Base-by-base conservation (phyloP, 208 protist species). In the Trypanosoma cruzi region DNA sequence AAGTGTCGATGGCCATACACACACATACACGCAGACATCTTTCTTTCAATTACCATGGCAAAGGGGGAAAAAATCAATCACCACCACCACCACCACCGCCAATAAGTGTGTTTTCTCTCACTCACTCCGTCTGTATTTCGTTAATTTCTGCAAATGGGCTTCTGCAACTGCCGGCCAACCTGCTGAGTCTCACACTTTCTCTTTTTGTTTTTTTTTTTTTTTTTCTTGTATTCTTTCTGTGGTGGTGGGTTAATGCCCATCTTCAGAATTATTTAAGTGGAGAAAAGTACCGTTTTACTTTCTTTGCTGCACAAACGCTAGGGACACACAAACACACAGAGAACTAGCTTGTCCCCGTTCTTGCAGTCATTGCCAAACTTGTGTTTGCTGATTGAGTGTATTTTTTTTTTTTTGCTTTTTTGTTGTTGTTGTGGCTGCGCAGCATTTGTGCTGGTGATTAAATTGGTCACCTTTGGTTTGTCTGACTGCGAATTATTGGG, bases 401-500 rank as follows among this genome's bases (percentile, higher is more conserved):
- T 60, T 60, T 24, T 10, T 64, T 54, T 58, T 40, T n/a, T 58
- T 31, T 69, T n/a, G n/a, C n/a, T 2, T 59, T 65, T 18, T 32
- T 3, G 1, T 13, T n/a, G 40, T 57, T 26, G 52, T 57, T 26
- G 52, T 26, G 18, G 52, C 16, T 5, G 0, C 24, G 26, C 28
- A n/a, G 52, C 7, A 1, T 57, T 34, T 34, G 6, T 57, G 14
- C 24, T 57, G 14, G 28, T 57, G 28, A 20, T 52, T 52, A 40
- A 26, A 68, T 28, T 22, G 34, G 36, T 22, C 31, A 24, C n/a
- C 0, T 44, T 44, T 40, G 4, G 36, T 4, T 4, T 40, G 36
- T 40, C n/a, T 40, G 36, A 4, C 36, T 40, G 36, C 36, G 36
- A 24, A 32, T 6, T 53, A 22, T 5, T 32, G 1, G 44, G 13